Evolutionary conservation across 352 stramenopile genomes (phyloP), one percentile per base, ranked within the genome.

Genomic region (Blastocystis sp.): DNA sequence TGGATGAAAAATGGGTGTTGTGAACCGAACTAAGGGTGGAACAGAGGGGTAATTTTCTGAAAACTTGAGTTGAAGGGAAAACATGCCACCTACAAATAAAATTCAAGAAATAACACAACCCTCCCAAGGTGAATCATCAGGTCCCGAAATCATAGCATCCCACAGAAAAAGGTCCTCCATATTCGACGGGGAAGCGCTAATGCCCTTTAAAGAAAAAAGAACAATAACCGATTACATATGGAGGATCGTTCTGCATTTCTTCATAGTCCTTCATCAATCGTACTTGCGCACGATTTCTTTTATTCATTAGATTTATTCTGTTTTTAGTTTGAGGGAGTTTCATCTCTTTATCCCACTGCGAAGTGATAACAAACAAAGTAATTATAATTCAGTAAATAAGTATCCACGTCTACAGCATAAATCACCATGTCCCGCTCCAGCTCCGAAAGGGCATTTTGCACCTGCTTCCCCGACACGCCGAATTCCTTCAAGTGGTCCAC

Each of bases 121-220:
- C 23, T 88, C 77, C 77, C 77, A 88, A 26, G 77, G 77, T 11
- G 77, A 88, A 64, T 88, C 77, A 47, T 88, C 77, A 3, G 77
- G 77, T 8, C 77, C 77, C 5, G 77, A 79, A 45, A 88, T 88
- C 77, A 79, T 88, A 9, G 77, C 77, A 88, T 88, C 77, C 77
- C 77, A 88, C 4, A 77, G 5, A 41, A 88, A 88, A 7, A 88
- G 34, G 29, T 88, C 66, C 2, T 88, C 77, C 66, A 79, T 79
- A 39, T 88, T 79, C 37, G 66, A 47, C n/a, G 77, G 77, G 13
- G 77, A 88, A 15, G 77, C 77, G 41, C 77, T 88, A 50, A 76
- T 79, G 29, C 77, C 77, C 77, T 88, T 76, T 6, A 50, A 5
- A 15, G 56, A 23, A 37, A 64, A 23, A 23, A 5, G 6, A 7